These are phyloP conservation scores for Halophytophthora batemanensis DNA, from an alignment of 352 stramenopile species.

Conservation along the genomic window DNA sequence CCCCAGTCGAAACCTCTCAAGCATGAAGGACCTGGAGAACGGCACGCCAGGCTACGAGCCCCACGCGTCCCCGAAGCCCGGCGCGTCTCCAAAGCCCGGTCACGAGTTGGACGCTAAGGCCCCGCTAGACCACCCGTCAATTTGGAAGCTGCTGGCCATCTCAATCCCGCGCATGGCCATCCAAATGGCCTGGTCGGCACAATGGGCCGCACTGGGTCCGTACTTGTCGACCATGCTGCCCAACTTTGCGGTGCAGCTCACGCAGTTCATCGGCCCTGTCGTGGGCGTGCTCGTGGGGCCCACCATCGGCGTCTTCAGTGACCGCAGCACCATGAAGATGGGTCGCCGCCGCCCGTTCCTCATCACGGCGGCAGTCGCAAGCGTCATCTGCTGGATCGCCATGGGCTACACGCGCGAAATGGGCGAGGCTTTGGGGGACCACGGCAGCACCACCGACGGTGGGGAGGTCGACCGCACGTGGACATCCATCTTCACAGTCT, in stretches of 20 bases:
- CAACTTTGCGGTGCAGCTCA: conserved; percentile 35
- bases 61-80: conserved; percentile 22
- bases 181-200: conserved; percentile 60
- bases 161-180: conserved; percentile 57
- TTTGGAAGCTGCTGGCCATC: conserved; percentile 44
- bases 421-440: conserved; percentile 47
- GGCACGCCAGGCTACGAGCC: conserved; percentile 20
- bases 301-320: conserved; percentile 46
- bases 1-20: no score
- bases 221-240: conserved; percentile 54
- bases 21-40: conserved; percentile 26
- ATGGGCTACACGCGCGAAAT: conserved; percentile 65
- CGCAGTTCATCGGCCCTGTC: conserved; percentile 54
- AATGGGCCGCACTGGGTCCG: conserved; percentile 52
- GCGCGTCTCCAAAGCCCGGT: no score
- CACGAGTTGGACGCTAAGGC: conserved; percentile 9
- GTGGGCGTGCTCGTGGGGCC: conserved; percentile 50
- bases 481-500: conserved; percentile 46
- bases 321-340: conserved; percentile 38
- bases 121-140: conserved; percentile 24
- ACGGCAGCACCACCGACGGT: conserved; percentile 22
- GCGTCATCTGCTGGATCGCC: conserved; percentile 49
- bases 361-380: conserved; percentile 31
- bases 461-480: conserved; percentile 29
- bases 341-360: conserved; percentile 46